Evolutionary conservation across 371 early-diverging fungal species (phyloP), one percentile per base, ranked within the genome.

Genomic region (Capillidium rhysosporum): DNA sequence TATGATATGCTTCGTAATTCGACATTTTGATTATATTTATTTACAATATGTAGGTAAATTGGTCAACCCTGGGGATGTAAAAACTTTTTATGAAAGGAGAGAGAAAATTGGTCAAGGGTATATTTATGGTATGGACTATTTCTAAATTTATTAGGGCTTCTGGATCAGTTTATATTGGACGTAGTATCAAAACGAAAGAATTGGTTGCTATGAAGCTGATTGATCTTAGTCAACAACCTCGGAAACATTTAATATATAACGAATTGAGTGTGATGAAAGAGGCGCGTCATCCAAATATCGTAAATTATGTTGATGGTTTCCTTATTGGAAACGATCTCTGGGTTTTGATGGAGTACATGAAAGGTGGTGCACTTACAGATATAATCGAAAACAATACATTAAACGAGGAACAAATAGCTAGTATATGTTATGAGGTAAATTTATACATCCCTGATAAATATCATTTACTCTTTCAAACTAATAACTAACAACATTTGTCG

Each of bases 341-440:
- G 98, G 92, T 97, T 7, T 82, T 97, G 24, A 92, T 97, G 92
- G 98, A 97, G 69, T 91, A 82, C 69, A 97, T 97, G 96, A 93
- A 94, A 64, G 96, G 93, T 28, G 98, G 98, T 30, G 80, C 94
- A 9, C 66, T 97, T 65, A 97, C 94, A 5, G 96, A 97, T 62
- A 83, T 94, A 23, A 92, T 97, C 64, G 94, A 93, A 57, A 81
- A 84, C 68, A 89, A 86, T 63, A 79, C 79, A 49, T 71, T 97
- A 73, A 73, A 75, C 24, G 96, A 97, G 69, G 67, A 71, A 30
- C 92, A 95, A 64, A 95, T 95, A 51, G 82, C 95, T 2, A 80
- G 86, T 38, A 82, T 97, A 23, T 83, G 89, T 47, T 68, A 72
- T 25, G 93, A 95, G 73, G 82, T 82, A 70, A 51, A 46, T 12